phyloP scores from a whole-genome alignment of 164 flowering plant species.

The Vitis cinerea region DNA sequence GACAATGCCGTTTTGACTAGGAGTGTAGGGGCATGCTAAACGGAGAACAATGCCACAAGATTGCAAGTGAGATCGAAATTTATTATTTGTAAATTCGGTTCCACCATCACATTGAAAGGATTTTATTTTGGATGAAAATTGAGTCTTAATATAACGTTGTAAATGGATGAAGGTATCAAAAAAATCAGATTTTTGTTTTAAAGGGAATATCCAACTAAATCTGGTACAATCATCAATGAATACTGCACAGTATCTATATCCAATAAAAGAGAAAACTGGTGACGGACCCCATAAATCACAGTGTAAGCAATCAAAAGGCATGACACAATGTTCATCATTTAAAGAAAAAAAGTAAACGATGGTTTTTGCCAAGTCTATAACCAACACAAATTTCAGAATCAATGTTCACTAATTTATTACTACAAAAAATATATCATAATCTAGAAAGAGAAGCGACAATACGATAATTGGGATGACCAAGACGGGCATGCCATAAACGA shows the following conservation, averaged over 20 bases:
- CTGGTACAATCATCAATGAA: not conserved
- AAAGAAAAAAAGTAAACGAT: too few species aligned
- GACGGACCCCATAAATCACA: conserved; percentile 1
- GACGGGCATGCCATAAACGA: too few species aligned
- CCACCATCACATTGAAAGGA: too few species aligned
- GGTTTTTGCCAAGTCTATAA: too few species aligned
- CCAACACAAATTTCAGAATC: too few species aligned
- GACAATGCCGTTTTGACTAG: not conserved
- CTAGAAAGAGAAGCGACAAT: not conserved
- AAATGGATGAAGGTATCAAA: not conserved
- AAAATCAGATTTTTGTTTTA: not conserved
- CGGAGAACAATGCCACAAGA: not conserved
- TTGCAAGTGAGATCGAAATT: not conserved
- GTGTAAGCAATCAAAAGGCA: not conserved
- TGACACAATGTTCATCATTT: too few species aligned
- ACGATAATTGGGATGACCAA: not conserved
- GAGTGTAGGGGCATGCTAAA: not conserved
- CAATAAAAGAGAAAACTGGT: not conserved
- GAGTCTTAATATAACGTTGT: too few species aligned
- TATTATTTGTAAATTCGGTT: too few species aligned
- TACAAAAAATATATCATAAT: not conserved
- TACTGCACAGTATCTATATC: not conserved
- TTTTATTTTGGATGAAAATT: too few species aligned
- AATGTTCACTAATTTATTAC: not conserved
- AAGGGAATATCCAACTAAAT: not conserved